Base-by-base conservation (phyloP, 176 grass and related monocot species). In the Aegilops umbellulata region DNA sequence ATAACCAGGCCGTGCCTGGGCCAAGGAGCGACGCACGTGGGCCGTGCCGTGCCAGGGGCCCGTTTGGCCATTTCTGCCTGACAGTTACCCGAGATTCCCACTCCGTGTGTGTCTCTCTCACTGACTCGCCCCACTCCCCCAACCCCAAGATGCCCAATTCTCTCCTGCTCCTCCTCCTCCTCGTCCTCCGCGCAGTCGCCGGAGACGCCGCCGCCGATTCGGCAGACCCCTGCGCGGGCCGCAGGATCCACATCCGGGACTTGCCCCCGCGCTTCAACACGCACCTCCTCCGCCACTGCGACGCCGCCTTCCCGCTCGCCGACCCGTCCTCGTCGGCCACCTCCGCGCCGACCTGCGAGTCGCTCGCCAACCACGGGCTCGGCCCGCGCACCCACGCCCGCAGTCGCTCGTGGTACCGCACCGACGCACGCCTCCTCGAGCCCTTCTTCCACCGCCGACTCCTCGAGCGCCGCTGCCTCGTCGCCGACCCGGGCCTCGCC, bases 371-470 rank as follows among this genome's bases (percentile, higher is more conserved):
- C 80, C 92, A 96, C 62, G 88, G 87, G 32, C 90, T 96, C n/a
- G 90, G 92, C 3, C 94, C 82, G 3, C 84, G 70, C n/a, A 98
- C 90, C 3, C 80, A 91, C 61, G 36, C 80, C 22, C 79, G 81
- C n/a, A 92, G 82, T 74, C 65, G 53, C 7, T 95, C 81, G 12
- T 96, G 90, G 94, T 93, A 90, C 88, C 89, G 94, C 76, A 96
- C 90, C 41, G 90, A 99, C 65, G 20, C 82, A 2, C 76, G 85
- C 65, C 83, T 99, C 51, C 60, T 96, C 14, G 92, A 96, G 79
- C 79, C 83, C 30, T 85, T 92, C 85, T 97, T 97, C 86, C 92
- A 97, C 84, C 88, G 81, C 47, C 90, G 92, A 41, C 24, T 94
- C 86, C 78, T 79, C 22, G 88, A 95, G 71, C 83, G 39, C 39